These are phyloP conservation scores for Phaseolus lunatus DNA, from an alignment of 306 rosid species.

Conservation along the genomic window DNA sequence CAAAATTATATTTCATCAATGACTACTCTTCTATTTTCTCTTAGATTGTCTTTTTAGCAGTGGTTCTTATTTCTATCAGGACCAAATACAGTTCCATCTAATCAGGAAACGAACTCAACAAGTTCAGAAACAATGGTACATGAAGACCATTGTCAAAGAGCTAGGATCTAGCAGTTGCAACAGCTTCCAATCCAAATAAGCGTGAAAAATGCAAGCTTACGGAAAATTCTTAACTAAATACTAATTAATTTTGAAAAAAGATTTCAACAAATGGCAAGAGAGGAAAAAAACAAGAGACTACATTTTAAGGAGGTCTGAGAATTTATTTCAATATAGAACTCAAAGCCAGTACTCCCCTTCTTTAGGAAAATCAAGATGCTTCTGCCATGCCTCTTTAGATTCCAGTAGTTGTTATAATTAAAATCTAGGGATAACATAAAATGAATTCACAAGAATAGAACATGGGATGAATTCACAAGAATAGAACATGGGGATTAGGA, in stretches of 20 bases:
- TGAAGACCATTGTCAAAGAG: too few relatives aligned
- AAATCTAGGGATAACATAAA: slow-evolving; percentile 1
- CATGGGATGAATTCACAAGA: not conserved
- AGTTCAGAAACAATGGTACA: not conserved
- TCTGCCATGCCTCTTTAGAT: slow-evolving; percentile 24
- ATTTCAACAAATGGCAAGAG: too few relatives aligned
- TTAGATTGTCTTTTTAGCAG: not conserved
- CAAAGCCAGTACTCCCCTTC: slow-evolving; percentile 15
- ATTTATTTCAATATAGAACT: not conserved
- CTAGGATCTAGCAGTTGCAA: too few relatives aligned
- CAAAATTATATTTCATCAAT: not conserved
- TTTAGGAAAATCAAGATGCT: slow-evolving; percentile 21
- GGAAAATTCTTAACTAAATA: not conserved
- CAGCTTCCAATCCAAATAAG: too few relatives aligned
- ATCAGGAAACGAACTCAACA: not conserved
- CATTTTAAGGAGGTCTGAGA: too few relatives aligned
- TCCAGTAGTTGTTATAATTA: not conserved
- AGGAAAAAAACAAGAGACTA: too few relatives aligned
- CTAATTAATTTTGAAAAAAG: too few relatives aligned
- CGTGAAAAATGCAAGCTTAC: slow-evolving; percentile 8
- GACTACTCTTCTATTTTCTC: not conserved
- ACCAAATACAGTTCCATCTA: not conserved
- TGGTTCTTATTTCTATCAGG: not conserved
- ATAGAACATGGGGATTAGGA: slow-evolving; percentile 34
- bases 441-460: slow-evolving; percentile 14